Conservation (phyloP, 1,284 basidiomycete species). For the Malassezia yamatoensis region DNA sequence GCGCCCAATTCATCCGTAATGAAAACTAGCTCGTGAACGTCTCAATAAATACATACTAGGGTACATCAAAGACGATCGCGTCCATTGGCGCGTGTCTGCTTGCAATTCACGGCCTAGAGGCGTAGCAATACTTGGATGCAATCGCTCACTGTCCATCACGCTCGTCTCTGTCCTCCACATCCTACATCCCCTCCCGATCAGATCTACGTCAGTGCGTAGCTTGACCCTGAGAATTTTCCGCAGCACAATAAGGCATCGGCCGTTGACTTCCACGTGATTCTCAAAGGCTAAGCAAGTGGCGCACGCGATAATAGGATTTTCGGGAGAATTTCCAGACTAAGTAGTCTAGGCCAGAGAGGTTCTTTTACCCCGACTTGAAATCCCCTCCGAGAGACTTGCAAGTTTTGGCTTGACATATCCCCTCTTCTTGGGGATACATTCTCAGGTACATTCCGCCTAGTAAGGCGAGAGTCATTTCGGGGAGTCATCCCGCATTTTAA, state of each 20-base stretch:
- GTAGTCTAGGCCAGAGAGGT: too few relatives aligned
- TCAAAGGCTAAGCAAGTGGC: too few relatives aligned
- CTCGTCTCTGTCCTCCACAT: background rate
- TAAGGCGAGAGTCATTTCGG: too few relatives aligned
- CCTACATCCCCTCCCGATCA: background rate
- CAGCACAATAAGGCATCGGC: background rate
- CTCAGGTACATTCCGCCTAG: too few relatives aligned
- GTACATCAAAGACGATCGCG: slow-evolving; percentile 45
- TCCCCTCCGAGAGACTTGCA: too few relatives aligned
- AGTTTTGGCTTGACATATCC: too few relatives aligned
- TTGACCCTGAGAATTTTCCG: background rate
- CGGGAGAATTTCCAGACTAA: too few relatives aligned
- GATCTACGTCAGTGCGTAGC: background rate
- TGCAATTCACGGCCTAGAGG: slow-evolving; percentile 30
- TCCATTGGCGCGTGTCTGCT: slow-evolving; percentile 27
- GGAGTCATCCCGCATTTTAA: too few relatives aligned
- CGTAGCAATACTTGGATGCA: slow-evolving; percentile 20
- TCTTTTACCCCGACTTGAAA: too few relatives aligned
- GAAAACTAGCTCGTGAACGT: slow-evolving; percentile 24
- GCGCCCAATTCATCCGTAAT: slow-evolving; percentile 40
- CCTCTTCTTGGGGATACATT: too few relatives aligned
- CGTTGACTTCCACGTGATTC: too few relatives aligned
- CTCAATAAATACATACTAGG: slow-evolving; percentile 21
- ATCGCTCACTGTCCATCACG: background rate
- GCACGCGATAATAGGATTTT: too few relatives aligned